Percentiles rank a stretch among this genome's conserved stretches.
Evolutionary conservation across 768 basidiomycete genomes (phyloP).

Genomic region (Lanmaoa pseudosensibilis): DNA sequence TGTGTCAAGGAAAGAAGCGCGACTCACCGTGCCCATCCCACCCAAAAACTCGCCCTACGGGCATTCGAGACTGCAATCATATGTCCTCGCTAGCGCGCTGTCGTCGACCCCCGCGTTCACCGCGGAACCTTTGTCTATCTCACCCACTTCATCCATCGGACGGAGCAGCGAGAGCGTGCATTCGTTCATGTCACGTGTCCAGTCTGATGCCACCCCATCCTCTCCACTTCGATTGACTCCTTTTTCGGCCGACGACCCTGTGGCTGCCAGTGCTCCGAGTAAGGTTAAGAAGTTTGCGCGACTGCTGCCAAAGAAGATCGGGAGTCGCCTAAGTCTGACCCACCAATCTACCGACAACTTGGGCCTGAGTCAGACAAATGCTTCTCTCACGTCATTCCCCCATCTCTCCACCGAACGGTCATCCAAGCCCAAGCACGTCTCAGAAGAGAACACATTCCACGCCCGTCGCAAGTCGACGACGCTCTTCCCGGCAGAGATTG

Average conservation of each 20-base stretch:
- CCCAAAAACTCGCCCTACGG: slow-evolving; percentile 35
- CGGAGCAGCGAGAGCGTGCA: slow-evolving; percentile 31
- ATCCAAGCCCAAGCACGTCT: slow-evolving; percentile 24
- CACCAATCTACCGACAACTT: slow-evolving; percentile 31
- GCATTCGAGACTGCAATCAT: slow-evolving; percentile 30
- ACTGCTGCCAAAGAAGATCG: slow-evolving; percentile 33
- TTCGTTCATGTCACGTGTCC: slow-evolving; percentile 21
- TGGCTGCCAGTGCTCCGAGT: slow-evolving; percentile 11
- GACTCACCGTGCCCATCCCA: slow-evolving; percentile 22
- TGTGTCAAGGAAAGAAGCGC: slow-evolving; percentile 34
- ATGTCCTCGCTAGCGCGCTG: slow-evolving; percentile 20
- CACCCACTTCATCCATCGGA: slow-evolving; percentile 27
- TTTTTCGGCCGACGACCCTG: slow-evolving; percentile 26
- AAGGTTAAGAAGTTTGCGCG: slow-evolving; percentile 32
- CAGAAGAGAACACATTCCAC: slow-evolving; percentile 36
- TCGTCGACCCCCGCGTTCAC: slow-evolving; percentile 32
- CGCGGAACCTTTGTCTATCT: slow-evolving; percentile 25
- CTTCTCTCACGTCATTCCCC: slow-evolving; percentile 30
- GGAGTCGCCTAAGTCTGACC: slow-evolving; percentile 29
- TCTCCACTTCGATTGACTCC: slow-evolving; percentile 27
- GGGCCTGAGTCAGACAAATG: slow-evolving; percentile 21
- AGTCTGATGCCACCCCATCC: slow-evolving; percentile 26
- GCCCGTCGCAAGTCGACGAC: slow-evolving; percentile 36
- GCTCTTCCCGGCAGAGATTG: slow-evolving; percentile 31
- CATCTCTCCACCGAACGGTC: slow-evolving; percentile 24